These are phyloP conservation scores for Dactylonectria macrodidyma DNA, from an alignment of 2,329 filamentous ascomycete genomes.

Conservation along the genomic window DNA sequence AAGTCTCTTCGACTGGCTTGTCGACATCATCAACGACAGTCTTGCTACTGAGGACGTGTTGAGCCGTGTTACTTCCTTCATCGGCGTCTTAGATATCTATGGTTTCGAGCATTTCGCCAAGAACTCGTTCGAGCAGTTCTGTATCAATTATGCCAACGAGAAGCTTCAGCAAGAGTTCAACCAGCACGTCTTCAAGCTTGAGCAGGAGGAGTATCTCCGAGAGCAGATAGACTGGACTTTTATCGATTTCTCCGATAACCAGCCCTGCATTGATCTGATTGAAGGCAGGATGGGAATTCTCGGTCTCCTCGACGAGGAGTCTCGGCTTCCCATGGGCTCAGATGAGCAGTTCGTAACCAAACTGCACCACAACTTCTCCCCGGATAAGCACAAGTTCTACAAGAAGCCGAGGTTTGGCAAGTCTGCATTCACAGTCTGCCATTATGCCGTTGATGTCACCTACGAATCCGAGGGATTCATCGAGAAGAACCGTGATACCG, in stretches of 20 bases:
- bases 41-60: slow-evolving; percentile 91
- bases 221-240: slow-evolving; percentile 99
- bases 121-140: slow-evolving; percentile 99
- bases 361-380: slow-evolving; percentile 92
- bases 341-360: slow-evolving; percentile 98
- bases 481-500: slow-evolving; percentile 99
- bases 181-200: slow-evolving; percentile 98
- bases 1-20: slow-evolving; percentile 97
- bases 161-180: slow-evolving; percentile 99
- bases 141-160: slow-evolving; percentile 99
- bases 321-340: slow-evolving; percentile 94
- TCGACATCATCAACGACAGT: slow-evolving; percentile 95
- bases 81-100: slow-evolving; percentile 99
- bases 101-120: slow-evolving; percentile 99
- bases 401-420: slow-evolving; percentile 99
- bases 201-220: slow-evolving; percentile 96
- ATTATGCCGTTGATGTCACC: slow-evolving; percentile 97
- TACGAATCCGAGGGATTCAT: slow-evolving; percentile 99
- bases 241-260: slow-evolving; percentile 99
- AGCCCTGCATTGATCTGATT: slow-evolving; percentile 98
- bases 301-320: slow-evolving; percentile 95
- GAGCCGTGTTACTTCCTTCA: slow-evolving; percentile 87
- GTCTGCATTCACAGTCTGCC: slow-evolving; percentile 96
- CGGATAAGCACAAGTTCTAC: slow-evolving; percentile 95
- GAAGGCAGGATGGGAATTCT: slow-evolving; percentile 96